A percentile compares a stretch with the other conserved stretches of the same genome.
These are phyloP conservation scores for Huntiella decipiens DNA, from an alignment of 2,329 filamentous ascomycete species.

Conservation along the genomic window DNA sequence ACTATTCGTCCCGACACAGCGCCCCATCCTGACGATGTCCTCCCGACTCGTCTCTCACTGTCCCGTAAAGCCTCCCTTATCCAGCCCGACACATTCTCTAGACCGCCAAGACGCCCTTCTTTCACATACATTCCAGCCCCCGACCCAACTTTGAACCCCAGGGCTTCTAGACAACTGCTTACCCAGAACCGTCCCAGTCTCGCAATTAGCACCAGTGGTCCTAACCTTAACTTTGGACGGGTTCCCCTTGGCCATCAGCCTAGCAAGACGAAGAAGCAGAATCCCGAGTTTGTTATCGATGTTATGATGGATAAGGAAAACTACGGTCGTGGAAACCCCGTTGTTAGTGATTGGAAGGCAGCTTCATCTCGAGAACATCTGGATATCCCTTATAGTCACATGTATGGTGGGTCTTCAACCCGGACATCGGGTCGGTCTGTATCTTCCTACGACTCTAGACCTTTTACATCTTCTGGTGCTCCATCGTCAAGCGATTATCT, in stretches of 20 bases:
- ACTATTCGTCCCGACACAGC: constrained; percentile 4
- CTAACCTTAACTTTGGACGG: constrained; percentile 4
- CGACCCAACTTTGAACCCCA: constrained; percentile 2
- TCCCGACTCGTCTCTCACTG: constrained; percentile 3
- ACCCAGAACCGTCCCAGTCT: background rate
- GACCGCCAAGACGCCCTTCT: background rate
- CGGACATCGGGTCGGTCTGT: constrained; percentile 3
- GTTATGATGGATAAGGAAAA: constrained; percentile 10
- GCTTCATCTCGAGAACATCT: constrained; percentile 5
- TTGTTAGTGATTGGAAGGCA: constrained; percentile 7
- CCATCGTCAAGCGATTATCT: constrained; percentile 2
- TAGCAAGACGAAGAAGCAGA: constrained; percentile 2
- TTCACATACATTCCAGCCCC: constrained; percentile 3
- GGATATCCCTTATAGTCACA: constrained; percentile 8
- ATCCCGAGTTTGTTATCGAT: background rate
- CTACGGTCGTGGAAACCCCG: background rate
- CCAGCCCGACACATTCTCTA: constrained; percentile 2
- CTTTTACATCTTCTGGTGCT: constrained; percentile 4
- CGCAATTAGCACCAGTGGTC: background rate
- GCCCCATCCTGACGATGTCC: constrained; percentile 4
- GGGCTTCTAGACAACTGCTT: background rate
- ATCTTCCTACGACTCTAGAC: background rate
- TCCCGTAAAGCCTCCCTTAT: constrained; percentile 6
- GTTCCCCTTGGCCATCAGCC: constrained; percentile 1
- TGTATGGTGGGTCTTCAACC: constrained; percentile 4